A percentile compares a stretch with the other conserved stretches of the same genome.
phyloP scores from a whole-genome alignment of 2,329 filamentous ascomycete genomes.

The Cladophialophora exuberans region DNA sequence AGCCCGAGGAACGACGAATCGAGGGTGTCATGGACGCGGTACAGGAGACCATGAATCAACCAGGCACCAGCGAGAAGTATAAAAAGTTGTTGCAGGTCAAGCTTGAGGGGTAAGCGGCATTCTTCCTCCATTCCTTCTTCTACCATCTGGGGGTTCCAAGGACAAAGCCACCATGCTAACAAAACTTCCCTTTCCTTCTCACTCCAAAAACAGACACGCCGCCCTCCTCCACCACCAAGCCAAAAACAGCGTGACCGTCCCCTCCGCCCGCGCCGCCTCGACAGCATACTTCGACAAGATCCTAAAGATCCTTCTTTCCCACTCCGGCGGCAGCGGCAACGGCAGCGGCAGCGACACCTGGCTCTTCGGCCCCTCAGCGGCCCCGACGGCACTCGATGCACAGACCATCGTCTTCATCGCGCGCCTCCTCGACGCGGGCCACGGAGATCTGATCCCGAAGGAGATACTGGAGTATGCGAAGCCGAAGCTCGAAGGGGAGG shows the following conservation, averaged over 20 bases:
- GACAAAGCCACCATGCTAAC: neutral
- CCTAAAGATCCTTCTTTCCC: neutral
- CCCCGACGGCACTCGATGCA: conserved; percentile 19
- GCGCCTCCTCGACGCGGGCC: conserved; percentile 12
- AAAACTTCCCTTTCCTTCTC: too few relatives aligned
- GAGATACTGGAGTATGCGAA: conserved; percentile 8
- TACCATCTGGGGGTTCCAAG: too few relatives aligned
- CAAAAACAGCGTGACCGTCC: too few relatives aligned
- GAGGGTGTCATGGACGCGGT: conserved; percentile 15
- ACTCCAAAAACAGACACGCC: too few relatives aligned
- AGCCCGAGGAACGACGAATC: conserved; percentile 12
- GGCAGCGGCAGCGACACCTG: neutral
- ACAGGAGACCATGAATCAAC: neutral
- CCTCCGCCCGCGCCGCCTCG: too few relatives aligned
- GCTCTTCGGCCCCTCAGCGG: conserved; percentile 13
- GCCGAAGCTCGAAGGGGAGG: neutral
- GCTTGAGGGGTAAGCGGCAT: conserved; percentile 7
- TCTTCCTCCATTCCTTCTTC: neutral
- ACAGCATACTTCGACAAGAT: conserved; percentile 10
- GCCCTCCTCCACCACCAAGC: too few relatives aligned
- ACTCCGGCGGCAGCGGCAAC: neutral
- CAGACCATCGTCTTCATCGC: conserved; percentile 20
- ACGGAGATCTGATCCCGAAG: conserved; percentile 3
- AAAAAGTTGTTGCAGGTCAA: conserved; percentile 6
- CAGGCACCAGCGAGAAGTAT: conserved; percentile 5